These are phyloP conservation scores for Nephelium lappaceum DNA, from an alignment of 345 rosid genomes.

Conservation along the genomic window DNA sequence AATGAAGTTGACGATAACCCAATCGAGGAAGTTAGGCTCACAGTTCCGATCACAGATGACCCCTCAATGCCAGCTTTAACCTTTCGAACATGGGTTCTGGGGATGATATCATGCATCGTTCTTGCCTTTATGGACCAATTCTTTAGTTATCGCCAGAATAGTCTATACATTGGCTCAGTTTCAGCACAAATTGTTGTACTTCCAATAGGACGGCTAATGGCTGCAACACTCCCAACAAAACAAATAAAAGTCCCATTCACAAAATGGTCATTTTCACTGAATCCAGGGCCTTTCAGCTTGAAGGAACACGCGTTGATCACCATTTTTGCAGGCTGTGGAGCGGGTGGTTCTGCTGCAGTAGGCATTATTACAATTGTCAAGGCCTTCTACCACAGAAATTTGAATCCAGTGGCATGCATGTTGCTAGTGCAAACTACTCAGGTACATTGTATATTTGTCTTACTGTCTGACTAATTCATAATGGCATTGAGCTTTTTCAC, in stretches of 20 bases:
- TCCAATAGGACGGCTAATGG: conserved; percentile 50
- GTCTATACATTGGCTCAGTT: conserved; percentile 24
- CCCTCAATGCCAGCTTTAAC: conserved; percentile 38
- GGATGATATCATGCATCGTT: conserved; percentile 30
- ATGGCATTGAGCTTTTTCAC: not conserved
- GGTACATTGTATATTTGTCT: conserved; percentile 33
- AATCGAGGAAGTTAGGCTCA: conserved; percentile 40
- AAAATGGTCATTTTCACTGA: conserved; percentile 48
- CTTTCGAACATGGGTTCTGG: conserved; percentile 51
- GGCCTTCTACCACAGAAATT: conserved; percentile 36
- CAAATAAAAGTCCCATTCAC: conserved; percentile 31
- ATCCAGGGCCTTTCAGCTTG: conserved; percentile 56
- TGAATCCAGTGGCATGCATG: conserved; percentile 39
- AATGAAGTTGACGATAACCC: conserved; percentile 34
- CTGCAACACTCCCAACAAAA: conserved; percentile 32
- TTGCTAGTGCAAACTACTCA: conserved; percentile 72
- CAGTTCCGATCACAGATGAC: conserved; percentile 44
- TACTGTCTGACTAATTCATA: not conserved
- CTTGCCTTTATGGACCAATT: conserved; percentile 43
- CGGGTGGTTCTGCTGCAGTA: conserved; percentile 31
- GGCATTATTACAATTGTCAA: conserved; percentile 33
- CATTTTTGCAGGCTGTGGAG: conserved; percentile 44
- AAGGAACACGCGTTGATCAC: conserved; percentile 55
- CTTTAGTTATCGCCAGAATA: conserved; percentile 39
- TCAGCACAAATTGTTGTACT: conserved; percentile 47